Percentiles rank a stretch among this genome's conserved stretches.
Conservation (phyloP, 208 protist species). For the Trypanosoma grayi region DNA sequence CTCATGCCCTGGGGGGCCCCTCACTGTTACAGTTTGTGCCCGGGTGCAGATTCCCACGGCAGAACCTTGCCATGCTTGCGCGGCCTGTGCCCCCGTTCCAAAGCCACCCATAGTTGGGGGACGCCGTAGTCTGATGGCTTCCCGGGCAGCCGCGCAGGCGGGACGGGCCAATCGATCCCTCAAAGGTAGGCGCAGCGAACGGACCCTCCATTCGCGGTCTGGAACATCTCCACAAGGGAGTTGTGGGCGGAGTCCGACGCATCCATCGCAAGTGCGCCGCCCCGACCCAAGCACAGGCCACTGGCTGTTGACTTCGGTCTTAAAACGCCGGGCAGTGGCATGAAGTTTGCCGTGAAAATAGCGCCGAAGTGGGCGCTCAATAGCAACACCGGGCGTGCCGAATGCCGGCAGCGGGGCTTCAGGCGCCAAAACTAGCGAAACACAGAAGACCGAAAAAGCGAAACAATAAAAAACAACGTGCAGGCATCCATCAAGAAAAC, state of each 20-base stretch:
- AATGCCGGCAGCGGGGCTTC: too few relatives aligned
- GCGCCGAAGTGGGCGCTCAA: not conserved
- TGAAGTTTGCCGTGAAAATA: not conserved
- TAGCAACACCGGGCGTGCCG: too few relatives aligned
- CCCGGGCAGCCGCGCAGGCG: conserved; percentile 14
- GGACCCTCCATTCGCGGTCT: not conserved
- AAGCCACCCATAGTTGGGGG: conserved; percentile 26
- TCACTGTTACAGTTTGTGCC: not conserved
- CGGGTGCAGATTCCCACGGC: conserved; percentile 23
- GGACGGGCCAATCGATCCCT: conserved; percentile 11
- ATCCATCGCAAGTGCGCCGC: conserved; percentile 12
- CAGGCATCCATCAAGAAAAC: too few relatives aligned
- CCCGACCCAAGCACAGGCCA: not conserved
- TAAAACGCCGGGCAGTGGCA: not conserved
- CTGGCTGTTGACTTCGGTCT: not conserved
- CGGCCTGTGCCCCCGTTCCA: conserved; percentile 23
- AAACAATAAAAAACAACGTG: too few relatives aligned
- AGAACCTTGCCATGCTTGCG: conserved; percentile 3
- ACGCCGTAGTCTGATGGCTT: not conserved
- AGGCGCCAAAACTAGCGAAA: too few relatives aligned
- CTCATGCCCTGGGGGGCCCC: conserved; percentile 3
- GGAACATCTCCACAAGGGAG: conserved; percentile 5
- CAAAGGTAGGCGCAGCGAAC: conserved; percentile 22
- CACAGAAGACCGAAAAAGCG: too few relatives aligned
- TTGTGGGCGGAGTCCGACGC: conserved; percentile 10